These are phyloP conservation scores for Diaporthe helianthi DNA, from an alignment of 2,329 filamentous ascomycete genomes.

Conservation along the genomic window DNA sequence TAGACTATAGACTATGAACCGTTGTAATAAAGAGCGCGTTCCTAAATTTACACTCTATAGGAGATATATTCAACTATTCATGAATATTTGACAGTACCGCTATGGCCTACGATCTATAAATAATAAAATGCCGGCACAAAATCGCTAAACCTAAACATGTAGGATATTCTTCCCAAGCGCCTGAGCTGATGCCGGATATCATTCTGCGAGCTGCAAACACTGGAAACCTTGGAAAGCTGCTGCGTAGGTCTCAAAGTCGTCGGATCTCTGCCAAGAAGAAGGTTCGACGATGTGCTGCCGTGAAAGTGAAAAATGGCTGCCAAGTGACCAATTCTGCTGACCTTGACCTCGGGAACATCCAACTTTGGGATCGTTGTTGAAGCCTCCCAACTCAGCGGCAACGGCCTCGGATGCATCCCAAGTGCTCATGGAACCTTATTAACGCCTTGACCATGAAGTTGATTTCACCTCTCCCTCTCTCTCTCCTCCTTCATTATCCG, in stretches of 20 bases:
- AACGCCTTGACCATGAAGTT: neutral
- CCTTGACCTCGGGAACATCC: no score
- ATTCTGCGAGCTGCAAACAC: neutral
- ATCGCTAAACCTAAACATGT: neutral
- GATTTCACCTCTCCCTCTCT: neutral
- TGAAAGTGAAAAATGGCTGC: neutral
- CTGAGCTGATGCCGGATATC: neutral
- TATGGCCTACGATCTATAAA: no score
- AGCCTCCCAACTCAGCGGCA: neutral
- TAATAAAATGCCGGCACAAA: neutral
- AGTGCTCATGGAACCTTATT: neutral
- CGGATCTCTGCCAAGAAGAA: neutral
- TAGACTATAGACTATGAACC: no score
- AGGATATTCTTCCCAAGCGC: neutral
- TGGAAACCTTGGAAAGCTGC: neutral
- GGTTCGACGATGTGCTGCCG: neutral
- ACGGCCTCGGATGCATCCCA: neutral
- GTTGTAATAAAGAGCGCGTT: no score
- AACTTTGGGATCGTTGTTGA: neutral
- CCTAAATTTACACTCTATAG: no score
- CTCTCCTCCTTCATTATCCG: constrained; percentile 25
- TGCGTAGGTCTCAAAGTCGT: neutral
- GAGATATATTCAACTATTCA: no score
- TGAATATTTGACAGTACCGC: no score
- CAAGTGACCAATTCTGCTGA: neutral